Percentiles rank a stretch among this genome's conserved stretches.
phyloP scores from a whole-genome alignment of 2,329 filamentous ascomycete species.

The Beauveria australis region DNA sequence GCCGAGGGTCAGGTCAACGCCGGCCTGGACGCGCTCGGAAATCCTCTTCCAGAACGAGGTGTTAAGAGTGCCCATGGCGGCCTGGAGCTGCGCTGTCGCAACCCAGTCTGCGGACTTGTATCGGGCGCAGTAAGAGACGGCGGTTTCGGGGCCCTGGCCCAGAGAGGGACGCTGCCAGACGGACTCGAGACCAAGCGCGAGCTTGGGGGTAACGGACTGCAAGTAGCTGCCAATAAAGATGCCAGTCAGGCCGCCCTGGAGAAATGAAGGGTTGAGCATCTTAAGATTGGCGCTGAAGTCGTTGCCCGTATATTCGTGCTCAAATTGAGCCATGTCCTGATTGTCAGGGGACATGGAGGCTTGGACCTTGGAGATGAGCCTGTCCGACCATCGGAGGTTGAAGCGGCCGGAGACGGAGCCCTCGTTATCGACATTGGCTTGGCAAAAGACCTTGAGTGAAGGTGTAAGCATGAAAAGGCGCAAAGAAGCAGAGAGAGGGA shows the following conservation, averaged over 20 bases:
- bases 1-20: constrained; percentile 87
- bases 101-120: constrained; percentile 94
- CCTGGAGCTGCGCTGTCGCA: constrained; percentile 77
- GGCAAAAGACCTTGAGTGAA: constrained; percentile 69
- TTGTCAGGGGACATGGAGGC: constrained; percentile 73
- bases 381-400: constrained; percentile 82
- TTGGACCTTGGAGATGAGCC: constrained; percentile 78
- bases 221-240: constrained; percentile 95
- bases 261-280: constrained; percentile 86
- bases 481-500: background rate
- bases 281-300: constrained; percentile 94
- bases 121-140: constrained; percentile 79
- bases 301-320: constrained; percentile 88
- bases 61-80: constrained; percentile 75
- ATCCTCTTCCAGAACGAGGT: constrained; percentile 90
- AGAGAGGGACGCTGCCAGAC: constrained; percentile 87
- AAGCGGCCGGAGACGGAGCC: constrained; percentile 78
- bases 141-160: constrained; percentile 81
- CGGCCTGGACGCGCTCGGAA: constrained; percentile 92
- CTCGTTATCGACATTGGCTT: constrained; percentile 92
- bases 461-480: constrained; percentile 1
- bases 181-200: constrained; percentile 83
- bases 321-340: constrained; percentile 85
- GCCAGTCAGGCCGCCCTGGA: constrained; percentile 88
- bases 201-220: constrained; percentile 79